Evolutionary conservation across 495 filamentous ascomycete species (phyloP).

Genomic region (Evernia prunastri): DNA sequence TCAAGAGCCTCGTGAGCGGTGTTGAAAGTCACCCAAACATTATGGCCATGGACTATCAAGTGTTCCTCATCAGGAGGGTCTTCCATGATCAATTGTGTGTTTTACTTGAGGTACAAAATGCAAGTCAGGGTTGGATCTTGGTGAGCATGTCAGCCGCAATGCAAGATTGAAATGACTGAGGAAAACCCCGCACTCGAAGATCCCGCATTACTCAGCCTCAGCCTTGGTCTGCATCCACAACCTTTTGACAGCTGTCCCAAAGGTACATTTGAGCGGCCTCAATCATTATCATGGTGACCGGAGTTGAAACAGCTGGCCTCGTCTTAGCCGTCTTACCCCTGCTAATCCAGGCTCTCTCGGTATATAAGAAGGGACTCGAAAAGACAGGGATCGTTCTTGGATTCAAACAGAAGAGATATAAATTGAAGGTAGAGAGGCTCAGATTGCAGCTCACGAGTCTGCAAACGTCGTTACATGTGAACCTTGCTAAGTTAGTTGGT

Average conservation of each 20-base stretch:
- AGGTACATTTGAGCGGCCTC: not conserved
- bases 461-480: not conserved
- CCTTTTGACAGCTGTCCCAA: not conserved
- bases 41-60: not conserved
- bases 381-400: conserved; percentile 5
- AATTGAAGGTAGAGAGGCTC: not conserved
- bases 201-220: too few relatives aligned
- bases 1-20: not conserved
- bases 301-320: conserved; percentile 5
- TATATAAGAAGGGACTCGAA: conserved; percentile 3
- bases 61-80: not conserved
- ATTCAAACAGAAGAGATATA: conserved; percentile 6
- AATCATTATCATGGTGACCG: not conserved
- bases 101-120: not conserved
- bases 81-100: not conserved
- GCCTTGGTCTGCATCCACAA: too few relatives aligned
- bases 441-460: not conserved
- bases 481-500: conserved; percentile 1
- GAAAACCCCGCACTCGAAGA: not conserved
- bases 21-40: not conserved
- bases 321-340: conserved; percentile 1
- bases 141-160: not conserved
- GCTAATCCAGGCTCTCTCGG: conserved; percentile 5
- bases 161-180: not conserved
- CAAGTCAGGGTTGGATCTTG: not conserved